These are phyloP conservation scores for Lycium barbarum DNA, from an alignment of 257 asterid genomes.

Conservation along the genomic window DNA sequence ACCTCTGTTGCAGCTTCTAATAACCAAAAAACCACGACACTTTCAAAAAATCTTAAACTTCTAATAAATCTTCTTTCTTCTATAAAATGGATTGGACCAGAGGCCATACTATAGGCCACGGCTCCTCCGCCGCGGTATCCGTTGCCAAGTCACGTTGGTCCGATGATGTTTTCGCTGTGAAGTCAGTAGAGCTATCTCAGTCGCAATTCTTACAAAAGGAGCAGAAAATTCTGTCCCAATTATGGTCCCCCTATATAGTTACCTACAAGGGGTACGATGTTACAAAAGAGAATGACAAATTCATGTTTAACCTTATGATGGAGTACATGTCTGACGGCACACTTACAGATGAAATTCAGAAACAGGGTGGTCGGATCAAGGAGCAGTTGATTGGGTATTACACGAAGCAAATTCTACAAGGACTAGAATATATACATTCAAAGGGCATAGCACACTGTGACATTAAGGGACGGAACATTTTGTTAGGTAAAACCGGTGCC, in stretches of 20 bases:
- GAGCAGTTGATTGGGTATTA: conserved; percentile 50
- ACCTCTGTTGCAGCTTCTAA: conserved; percentile 2
- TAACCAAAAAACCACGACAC: background rate
- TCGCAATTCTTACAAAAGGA: conserved; percentile 58
- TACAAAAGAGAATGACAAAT: conserved; percentile 44
- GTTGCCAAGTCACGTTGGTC: conserved; percentile 47
- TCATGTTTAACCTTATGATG: conserved; percentile 59
- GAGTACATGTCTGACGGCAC: conserved; percentile 62
- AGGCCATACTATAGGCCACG: conserved; percentile 53
- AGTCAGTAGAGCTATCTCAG: conserved; percentile 55
- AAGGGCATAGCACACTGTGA: conserved; percentile 77
- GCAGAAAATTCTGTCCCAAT: conserved; percentile 48
- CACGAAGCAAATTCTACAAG: conserved; percentile 50
- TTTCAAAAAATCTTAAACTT: background rate
- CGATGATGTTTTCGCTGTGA: conserved; percentile 62
- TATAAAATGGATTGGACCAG: too few species aligned
- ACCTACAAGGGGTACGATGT: conserved; percentile 62
- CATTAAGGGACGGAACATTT: conserved; percentile 68
- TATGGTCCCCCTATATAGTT: conserved; percentile 50
- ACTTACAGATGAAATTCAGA: conserved; percentile 40
- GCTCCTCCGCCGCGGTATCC: conserved; percentile 73
- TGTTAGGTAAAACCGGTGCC: conserved; percentile 47
- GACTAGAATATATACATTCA: conserved; percentile 68
- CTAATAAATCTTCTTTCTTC: background rate
- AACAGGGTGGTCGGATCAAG: conserved; percentile 41